Conservation (phyloP, 345 rosid genomes). For the Physaria fendleri region DNA sequence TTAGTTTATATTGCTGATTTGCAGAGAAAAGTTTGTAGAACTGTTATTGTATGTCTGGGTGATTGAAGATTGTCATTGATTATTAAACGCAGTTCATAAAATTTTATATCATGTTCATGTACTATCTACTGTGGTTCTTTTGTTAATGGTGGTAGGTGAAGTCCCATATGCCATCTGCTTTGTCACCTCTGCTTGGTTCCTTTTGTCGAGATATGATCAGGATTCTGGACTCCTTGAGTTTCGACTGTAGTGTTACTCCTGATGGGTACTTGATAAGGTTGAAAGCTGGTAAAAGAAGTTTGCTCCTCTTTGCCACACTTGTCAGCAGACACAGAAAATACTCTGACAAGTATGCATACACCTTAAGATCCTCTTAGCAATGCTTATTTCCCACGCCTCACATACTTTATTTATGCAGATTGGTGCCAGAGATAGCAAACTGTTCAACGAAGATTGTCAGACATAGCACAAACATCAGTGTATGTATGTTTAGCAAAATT, state of each 20-base stretch:
- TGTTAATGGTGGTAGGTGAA: slow-evolving; percentile 49
- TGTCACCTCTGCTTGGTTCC: slow-evolving; percentile 52
- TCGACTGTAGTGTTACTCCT: slow-evolving; percentile 34
- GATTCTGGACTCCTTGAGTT: slow-evolving; percentile 59
- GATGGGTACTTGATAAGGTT: slow-evolving; percentile 43
- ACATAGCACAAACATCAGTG: slow-evolving; percentile 49
- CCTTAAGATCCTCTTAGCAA: background rate
- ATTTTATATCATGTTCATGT: slow-evolving; percentile 9
- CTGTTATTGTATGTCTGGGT: slow-evolving; percentile 4
- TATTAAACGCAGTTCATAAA: background rate
- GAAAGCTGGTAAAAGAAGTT: slow-evolving; percentile 74
- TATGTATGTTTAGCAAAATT: slow-evolving; percentile 28
- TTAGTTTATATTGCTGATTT: slow-evolving; percentile 6
- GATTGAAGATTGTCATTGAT: slow-evolving; percentile 6
- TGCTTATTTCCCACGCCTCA: background rate
- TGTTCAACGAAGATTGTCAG: slow-evolving; percentile 55
- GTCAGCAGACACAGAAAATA: slow-evolving; percentile 76
- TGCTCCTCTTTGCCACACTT: slow-evolving; percentile 63
- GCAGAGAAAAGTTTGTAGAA: background rate
- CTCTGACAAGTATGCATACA: slow-evolving; percentile 58
- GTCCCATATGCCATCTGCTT: slow-evolving; percentile 71
- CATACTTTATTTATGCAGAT: slow-evolving; percentile 39
- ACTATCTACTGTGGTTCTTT: slow-evolving; percentile 17
- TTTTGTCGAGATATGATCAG: slow-evolving; percentile 48
- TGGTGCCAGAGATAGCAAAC: slow-evolving; percentile 60